Evolutionary conservation across 202 grass and related monocot species (phyloP).

Genomic region (Zoysia matrella): DNA sequence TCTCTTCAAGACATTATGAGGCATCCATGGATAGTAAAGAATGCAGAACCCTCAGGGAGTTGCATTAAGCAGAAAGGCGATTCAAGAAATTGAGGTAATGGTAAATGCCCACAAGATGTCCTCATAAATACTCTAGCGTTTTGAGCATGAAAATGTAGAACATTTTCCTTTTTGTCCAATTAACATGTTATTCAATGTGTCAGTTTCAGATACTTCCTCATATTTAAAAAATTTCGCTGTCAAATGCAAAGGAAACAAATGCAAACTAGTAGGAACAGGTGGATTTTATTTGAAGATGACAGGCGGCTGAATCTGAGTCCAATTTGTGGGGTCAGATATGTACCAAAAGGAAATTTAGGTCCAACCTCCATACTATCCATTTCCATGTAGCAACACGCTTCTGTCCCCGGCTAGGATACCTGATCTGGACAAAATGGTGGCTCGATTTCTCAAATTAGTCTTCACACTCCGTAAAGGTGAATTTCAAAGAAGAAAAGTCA

Average conservation of each 20-base stretch:
- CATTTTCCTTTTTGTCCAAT: background rate
- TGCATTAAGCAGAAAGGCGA: slow-evolving; percentile 47
- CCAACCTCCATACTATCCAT: background rate
- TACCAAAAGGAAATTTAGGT: background rate
- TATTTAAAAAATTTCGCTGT: background rate
- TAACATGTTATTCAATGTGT: background rate
- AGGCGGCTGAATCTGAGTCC: background rate
- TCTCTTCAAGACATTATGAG: slow-evolving; percentile 82
- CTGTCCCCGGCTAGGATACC: background rate
- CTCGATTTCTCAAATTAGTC: background rate
- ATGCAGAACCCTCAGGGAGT: slow-evolving; percentile 87
- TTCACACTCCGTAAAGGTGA: too few relatives aligned
- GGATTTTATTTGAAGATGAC: background rate
- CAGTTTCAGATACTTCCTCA: background rate
- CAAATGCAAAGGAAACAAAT: slow-evolving; percentile 3
- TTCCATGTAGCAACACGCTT: background rate
- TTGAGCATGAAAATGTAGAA: background rate
- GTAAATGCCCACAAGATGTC: background rate
- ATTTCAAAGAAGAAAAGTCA: too few relatives aligned
- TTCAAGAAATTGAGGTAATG: slow-evolving; percentile 15
- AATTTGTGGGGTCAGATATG: background rate
- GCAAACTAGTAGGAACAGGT: background rate
- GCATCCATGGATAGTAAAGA: slow-evolving; percentile 85
- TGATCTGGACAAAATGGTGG: slow-evolving; percentile 3
- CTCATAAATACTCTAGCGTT: background rate